phyloP scores from a whole-genome alignment of 768 basidiomycete species.

The Gymnopilus junonius region DNA sequence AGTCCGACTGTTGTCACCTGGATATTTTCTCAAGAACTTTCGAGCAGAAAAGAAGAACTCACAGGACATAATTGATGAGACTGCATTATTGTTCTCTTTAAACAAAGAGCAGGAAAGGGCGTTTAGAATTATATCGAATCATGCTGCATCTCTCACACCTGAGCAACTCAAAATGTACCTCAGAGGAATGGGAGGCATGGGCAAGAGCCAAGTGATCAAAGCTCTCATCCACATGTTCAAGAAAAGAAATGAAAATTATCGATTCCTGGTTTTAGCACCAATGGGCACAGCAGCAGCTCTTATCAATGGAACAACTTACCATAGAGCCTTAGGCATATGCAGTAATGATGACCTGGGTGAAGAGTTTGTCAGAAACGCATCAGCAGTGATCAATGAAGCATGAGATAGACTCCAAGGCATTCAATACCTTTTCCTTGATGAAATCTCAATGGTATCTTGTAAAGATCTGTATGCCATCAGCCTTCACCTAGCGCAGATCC shows the following conservation, averaged over 20 bases:
- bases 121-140: conserved; percentile 34
- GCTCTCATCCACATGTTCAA: conserved; percentile 28
- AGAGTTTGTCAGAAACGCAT: not conserved
- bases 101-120: conserved; percentile 36
- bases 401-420: conserved; percentile 15
- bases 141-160: conserved; percentile 11
- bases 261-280: conserved; percentile 20
- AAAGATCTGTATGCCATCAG: conserved; percentile 34
- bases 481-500: conserved; percentile 22
- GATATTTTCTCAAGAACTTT: conserved; percentile 6
- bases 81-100: conserved; percentile 13
- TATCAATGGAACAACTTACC: conserved; percentile 14
- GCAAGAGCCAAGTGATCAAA: conserved; percentile 36
- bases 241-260: conserved; percentile 10
- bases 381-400: conserved; percentile 16
- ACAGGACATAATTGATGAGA: not conserved
- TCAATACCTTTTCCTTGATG: conserved; percentile 36
- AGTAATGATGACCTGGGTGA: not conserved
- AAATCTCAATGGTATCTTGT: conserved; percentile 43
- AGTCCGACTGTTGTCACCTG: not conserved
- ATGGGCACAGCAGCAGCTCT: conserved; percentile 20
- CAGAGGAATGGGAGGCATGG: conserved; percentile 38
- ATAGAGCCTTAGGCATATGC: conserved; percentile 10
- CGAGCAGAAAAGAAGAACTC: conserved; percentile 12
- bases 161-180: conserved; percentile 34